Conservation (phyloP, 2,329 filamentous ascomycete genomes). For the Mycogone perniciosa region DNA sequence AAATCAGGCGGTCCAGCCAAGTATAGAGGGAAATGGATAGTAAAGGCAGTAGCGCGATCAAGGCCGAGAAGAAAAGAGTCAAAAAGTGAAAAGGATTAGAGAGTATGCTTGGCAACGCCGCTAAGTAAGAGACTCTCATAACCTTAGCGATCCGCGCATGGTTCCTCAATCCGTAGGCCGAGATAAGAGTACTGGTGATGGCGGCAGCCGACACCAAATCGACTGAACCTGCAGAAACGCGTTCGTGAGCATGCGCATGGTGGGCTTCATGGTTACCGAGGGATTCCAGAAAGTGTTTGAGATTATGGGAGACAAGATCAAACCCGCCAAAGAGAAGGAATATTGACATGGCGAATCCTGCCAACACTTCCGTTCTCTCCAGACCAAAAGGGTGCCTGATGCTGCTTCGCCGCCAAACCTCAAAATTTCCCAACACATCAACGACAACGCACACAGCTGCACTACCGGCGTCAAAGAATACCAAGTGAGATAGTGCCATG, state of each 20-base stretch:
- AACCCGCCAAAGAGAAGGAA: constrained; percentile 96
- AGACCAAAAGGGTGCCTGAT: constrained; percentile 92
- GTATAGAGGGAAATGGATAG: constrained; percentile 74
- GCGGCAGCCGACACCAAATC: constrained; percentile 77
- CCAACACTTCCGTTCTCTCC: constrained; percentile 86
- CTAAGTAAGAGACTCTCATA: constrained; percentile 79
- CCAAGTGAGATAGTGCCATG: constrained; percentile 84
- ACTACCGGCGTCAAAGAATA: constrained; percentile 92
- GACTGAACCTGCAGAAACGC: constrained; percentile 67
- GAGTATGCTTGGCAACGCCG: constrained; percentile 75
- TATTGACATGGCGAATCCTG: constrained; percentile 92
- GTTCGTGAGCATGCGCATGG: constrained; percentile 58
- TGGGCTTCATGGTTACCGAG: constrained; percentile 60
- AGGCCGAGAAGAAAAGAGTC: constrained; percentile 75
- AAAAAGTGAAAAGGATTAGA: constrained; percentile 94
- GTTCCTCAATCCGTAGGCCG: constrained; percentile 80
- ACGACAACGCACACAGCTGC: constrained; percentile 87
- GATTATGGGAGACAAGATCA: constrained; percentile 86
- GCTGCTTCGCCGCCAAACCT: constrained; percentile 90
- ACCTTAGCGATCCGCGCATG: constrained; percentile 87
- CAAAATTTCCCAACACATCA: constrained; percentile 92
- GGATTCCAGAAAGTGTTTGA: constrained; percentile 83
- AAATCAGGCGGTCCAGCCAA: constrained; percentile 78
- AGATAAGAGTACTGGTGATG: constrained; percentile 75
- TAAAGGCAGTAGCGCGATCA: constrained; percentile 76